Evolutionary conservation across 2,329 filamentous ascomycete genomes (phyloP).

Genomic region (Arthrinium phaeospermum): DNA sequence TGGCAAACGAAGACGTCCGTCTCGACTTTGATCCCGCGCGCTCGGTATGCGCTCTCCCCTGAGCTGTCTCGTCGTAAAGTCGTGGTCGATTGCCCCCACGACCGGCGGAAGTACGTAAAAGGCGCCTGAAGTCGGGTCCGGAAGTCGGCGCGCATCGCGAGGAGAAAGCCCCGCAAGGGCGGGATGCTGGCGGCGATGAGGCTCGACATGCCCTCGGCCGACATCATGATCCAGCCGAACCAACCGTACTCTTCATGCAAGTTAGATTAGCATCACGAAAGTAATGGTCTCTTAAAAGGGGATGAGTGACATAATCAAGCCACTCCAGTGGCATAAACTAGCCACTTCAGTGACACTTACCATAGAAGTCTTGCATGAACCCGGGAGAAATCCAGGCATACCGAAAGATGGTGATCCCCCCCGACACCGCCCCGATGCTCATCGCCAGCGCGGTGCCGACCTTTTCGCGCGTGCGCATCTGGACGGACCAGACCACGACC

Average conservation of each 20-base stretch:
- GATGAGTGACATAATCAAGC: not conserved
- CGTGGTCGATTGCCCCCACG: not conserved
- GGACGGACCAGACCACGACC: constrained; percentile 22
- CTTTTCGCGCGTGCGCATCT: constrained; percentile 22
- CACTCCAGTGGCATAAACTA: not conserved
- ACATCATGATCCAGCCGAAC: constrained; percentile 21
- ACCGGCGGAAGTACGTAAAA: not conserved
- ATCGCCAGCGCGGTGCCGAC: constrained; percentile 21
- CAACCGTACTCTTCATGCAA: constrained; percentile 18
- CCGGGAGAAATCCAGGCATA: constrained; percentile 19
- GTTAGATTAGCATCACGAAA: not conserved
- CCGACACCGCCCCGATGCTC: constrained; percentile 23
- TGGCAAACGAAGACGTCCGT: not conserved
- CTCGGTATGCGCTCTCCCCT: not conserved
- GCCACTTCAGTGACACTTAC: constrained; percentile 4
- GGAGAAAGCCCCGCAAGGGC: constrained; percentile 20
- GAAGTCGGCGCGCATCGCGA: constrained; percentile 1
- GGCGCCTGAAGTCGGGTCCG: not conserved
- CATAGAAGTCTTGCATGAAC: constrained; percentile 18
- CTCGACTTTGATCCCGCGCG: not conserved
- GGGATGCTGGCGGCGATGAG: constrained; percentile 24
- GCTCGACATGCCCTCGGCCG: constrained; percentile 22
- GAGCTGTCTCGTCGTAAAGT: not conserved
- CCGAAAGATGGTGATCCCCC: constrained; percentile 22
- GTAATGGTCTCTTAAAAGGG: not conserved